Evolutionary conservation across 129 eudicot genomes (phyloP).

Genomic region (Heracleum sosnowskyi): DNA sequence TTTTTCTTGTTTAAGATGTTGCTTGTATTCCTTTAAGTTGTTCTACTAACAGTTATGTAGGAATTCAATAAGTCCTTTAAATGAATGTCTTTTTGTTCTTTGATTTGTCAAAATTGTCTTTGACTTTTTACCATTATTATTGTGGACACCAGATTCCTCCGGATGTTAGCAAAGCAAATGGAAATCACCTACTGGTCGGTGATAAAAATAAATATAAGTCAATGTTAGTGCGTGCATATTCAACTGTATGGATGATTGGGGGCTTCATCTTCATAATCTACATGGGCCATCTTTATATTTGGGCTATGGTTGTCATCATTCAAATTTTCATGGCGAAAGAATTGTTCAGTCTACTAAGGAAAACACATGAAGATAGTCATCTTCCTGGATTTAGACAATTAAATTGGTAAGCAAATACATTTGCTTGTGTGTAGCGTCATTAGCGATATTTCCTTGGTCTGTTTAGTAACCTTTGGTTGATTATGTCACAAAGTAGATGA

Average conservation of each 20-base stretch:
- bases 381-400: conserved; percentile 87
- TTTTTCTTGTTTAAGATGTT: background rate
- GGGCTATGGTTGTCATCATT: conserved; percentile 87
- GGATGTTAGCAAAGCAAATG: conserved; percentile 53
- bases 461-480: background rate
- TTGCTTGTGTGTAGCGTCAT: background rate
- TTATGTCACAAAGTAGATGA: background rate
- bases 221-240: conserved; percentile 71
- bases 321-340: conserved; percentile 95
- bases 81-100: background rate
- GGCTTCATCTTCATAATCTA: conserved; percentile 73
- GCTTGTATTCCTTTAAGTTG: background rate
- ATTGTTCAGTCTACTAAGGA: conserved; percentile 68
- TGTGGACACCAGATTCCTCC: conserved; percentile 46
- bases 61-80: background rate
- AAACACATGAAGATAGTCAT: conserved; percentile 63
- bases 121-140: background rate
- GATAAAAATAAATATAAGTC: conserved; percentile 82
- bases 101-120: background rate
- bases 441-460: background rate
- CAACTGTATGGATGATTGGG: conserved; percentile 95
- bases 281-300: conserved; percentile 96
- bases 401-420: conserved; percentile 56
- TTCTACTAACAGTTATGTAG: no score
- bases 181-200: conserved; percentile 51